Evolutionary conservation across 2,329 filamentous ascomycete species (phyloP).

Genomic region (Aspergillus aculeatinus): DNA sequence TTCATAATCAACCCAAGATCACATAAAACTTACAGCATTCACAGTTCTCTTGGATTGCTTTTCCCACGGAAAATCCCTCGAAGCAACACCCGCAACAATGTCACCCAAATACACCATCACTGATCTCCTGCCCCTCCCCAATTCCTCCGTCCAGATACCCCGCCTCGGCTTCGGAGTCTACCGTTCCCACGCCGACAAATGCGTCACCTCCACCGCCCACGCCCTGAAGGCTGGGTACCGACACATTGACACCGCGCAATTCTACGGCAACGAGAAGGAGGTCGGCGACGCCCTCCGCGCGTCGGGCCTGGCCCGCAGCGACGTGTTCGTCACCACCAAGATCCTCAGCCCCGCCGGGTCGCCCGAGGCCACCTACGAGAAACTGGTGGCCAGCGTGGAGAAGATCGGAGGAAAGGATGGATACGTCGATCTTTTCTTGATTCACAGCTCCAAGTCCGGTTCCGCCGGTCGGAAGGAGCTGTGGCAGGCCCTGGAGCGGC

Average conservation of each 20-base stretch:
- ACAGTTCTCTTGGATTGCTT: background rate
- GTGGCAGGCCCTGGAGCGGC: constrained; percentile 65
- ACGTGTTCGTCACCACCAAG: constrained; percentile 72
- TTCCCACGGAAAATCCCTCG: background rate
- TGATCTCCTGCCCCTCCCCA: constrained; percentile 52
- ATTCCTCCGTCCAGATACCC: constrained; percentile 57
- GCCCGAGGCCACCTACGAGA: constrained; percentile 59
- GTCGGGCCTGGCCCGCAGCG: constrained; percentile 51
- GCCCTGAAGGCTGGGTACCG: constrained; percentile 56
- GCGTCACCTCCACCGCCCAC: constrained; percentile 57
- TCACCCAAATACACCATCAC: constrained; percentile 45
- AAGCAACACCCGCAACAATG: constrained; percentile 19
- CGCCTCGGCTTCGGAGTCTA: constrained; percentile 72
- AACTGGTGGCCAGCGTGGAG: constrained; percentile 60
- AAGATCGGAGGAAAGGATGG: constrained; percentile 59
- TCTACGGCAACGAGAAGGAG: constrained; percentile 67
- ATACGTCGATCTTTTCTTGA: constrained; percentile 70
- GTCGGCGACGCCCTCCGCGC: constrained; percentile 64
- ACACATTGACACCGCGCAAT: constrained; percentile 62
- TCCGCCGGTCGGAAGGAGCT: constrained; percentile 57
- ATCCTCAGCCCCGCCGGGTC: constrained; percentile 57
- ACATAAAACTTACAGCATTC: background rate
- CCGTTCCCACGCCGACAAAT: constrained; percentile 55
- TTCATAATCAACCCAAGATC: background rate
- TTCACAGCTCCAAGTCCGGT: constrained; percentile 63